Percentiles rank a stretch among this genome's conserved stretches.
phyloP scores from a whole-genome alignment of 805 yeast species.

The Saccharomycopsis fermentans region DNA sequence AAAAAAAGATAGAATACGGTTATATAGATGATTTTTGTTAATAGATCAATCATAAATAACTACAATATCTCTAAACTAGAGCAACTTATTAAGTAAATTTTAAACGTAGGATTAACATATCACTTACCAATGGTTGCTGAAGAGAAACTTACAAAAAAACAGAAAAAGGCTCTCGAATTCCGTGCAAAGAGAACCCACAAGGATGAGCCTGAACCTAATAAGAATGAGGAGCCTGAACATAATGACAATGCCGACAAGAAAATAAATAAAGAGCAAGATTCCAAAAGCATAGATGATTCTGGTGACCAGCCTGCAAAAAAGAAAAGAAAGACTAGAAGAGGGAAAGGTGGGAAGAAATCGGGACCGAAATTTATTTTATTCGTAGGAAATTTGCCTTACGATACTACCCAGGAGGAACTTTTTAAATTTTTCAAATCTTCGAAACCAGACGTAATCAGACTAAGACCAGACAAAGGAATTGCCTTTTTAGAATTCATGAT shows the following conservation, averaged over 20 bases:
- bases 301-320: constrained; percentile 36
- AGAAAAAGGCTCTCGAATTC: constrained; percentile 53
- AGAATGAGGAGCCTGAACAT: too few relatives aligned
- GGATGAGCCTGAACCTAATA: constrained; percentile 32
- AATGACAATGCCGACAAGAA: constrained; percentile 26
- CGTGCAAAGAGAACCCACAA: constrained; percentile 31
- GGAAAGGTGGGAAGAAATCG: constrained; percentile 58
- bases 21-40: too few relatives aligned
- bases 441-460: constrained; percentile 65
- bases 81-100: too few relatives aligned
- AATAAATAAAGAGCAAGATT: constrained; percentile 21
- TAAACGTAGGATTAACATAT: too few relatives aligned
- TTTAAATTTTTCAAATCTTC: constrained; percentile 62
- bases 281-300: constrained; percentile 18
- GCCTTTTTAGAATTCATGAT: constrained; percentile 72
- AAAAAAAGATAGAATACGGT: too few relatives aligned
- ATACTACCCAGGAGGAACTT: constrained; percentile 50
- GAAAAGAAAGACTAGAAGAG: constrained; percentile 69
- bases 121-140: constrained; percentile 3
- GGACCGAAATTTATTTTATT: constrained; percentile 72
- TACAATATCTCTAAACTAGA: too few relatives aligned
- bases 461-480: constrained; percentile 79
- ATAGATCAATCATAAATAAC: constrained; percentile 1
- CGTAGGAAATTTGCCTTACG: constrained; percentile 84
- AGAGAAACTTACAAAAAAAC: constrained; percentile 52